Base-by-base conservation (phyloP, 129 eudicot species). In the Calendula officinalis region DNA sequence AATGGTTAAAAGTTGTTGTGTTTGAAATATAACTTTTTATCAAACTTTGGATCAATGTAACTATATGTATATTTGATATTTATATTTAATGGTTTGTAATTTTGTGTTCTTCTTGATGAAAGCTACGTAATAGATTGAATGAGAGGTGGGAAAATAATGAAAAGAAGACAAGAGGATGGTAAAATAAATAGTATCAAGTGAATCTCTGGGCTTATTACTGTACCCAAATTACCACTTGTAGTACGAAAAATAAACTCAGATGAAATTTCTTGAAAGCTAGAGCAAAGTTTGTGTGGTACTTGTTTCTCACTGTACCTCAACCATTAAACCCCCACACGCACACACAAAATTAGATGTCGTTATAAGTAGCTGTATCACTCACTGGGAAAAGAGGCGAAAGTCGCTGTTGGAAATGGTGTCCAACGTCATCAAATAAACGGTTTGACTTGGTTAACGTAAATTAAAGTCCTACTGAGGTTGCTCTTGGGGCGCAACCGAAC, bases 291-390 rank as follows among this genome's bases (percentile, higher is more conserved):
- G 27, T 68, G 32, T 34, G 38, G 55, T 68, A 67, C 56, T 55
- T 56, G 64, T 68, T 54, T 56, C 34, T 55, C 35, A 56, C 42
- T 45, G 73, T 3, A 49, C 55, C 55, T 7, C 17, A 14, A 32
- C 52, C 67, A 53, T 52, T 13, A 27, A 27, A 35, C 63, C 63
- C 72, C 43, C 3, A 5, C 11, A 2, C 17, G 2, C 39, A 33
- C 41, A 32, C 32, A 7, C 46, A 14, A 14, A 0, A 2, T 33
- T 38, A 49, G 16, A 60, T 60, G 60, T 60, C 15, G 32, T 42
- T 60, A 69, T 70, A 70, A 48, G 68, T 70, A 70, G 38, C n/a
- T 70, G 62, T 6, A 60, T 60, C 68, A 49, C 75, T 60, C 50
- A 70, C 37, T 60, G 68, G 5, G 35, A 60, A 37, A 39, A 37